phyloP scores from a whole-genome alignment of 257 asterid species.

The Penstemon eatonii region DNA sequence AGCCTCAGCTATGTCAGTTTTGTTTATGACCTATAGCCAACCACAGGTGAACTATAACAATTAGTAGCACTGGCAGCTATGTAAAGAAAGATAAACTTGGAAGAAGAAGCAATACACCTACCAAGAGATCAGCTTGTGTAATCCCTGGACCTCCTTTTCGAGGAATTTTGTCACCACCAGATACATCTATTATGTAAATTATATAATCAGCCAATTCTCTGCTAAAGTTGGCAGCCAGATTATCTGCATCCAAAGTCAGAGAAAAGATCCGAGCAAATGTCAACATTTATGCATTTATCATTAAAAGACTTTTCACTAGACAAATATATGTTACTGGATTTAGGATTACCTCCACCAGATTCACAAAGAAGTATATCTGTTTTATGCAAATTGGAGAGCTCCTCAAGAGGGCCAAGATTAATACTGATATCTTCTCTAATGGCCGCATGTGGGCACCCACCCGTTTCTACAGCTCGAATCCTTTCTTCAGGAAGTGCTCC shows the following conservation, averaged over 20 bases:
- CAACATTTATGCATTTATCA: conserved; percentile 7
- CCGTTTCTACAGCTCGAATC: conserved; percentile 96
- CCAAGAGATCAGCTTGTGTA: conserved; percentile 96
- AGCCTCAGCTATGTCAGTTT: conserved; percentile 87
- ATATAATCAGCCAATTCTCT: conserved; percentile 93
- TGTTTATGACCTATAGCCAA: conserved; percentile 74
- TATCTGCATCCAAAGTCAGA: conserved; percentile 47
- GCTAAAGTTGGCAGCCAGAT: conserved; percentile 96
- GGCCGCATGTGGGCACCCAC: conserved; percentile 98
- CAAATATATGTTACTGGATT: neutral
- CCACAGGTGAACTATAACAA: neutral
- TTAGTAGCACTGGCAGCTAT: neutral
- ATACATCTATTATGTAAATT: conserved; percentile 89
- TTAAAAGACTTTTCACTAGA: neutral
- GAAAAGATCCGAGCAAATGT: conserved; percentile 14
- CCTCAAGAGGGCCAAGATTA: conserved; percentile 94
- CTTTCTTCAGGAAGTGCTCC: conserved; percentile 96
- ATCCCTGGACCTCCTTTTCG: conserved; percentile 99
- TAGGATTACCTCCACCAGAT: conserved; percentile 85
- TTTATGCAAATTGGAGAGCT: conserved; percentile 80
- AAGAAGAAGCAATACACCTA: conserved; percentile 35
- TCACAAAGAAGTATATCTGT: conserved; percentile 93
- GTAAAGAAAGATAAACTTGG: neutral
- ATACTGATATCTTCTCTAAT: conserved; percentile 95
- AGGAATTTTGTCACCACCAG: conserved; percentile 94